Evolutionary conservation across 495 filamentous ascomycete genomes (phyloP), one percentile per base, ranked within the genome.

Genomic region (Daldinia vernicosa): DNA sequence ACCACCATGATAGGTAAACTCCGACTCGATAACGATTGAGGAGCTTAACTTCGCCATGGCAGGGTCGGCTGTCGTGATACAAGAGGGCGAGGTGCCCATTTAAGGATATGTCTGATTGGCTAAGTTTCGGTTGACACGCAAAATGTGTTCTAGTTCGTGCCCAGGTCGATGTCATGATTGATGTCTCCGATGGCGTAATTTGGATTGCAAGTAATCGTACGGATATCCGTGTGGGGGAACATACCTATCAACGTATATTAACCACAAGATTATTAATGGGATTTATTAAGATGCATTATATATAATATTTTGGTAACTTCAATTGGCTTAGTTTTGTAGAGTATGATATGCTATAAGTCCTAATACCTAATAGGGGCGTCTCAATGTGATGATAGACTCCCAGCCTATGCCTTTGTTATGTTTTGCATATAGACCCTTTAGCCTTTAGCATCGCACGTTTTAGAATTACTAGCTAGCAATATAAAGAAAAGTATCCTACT

Each of bases 111-210:
- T 56, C 6, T 73, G 60, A 73, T 73, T 73, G 70, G 70, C 17
- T 8, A n/a, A 17, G 32, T 35, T 4, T 35, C 22, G 57, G 24
- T 33, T 57, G 30, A 50, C 3, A 22, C 26, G 40, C 51, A 28
- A 24, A 47, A 47, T 47, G 43, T 24, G 43, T 54, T 40, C 30
- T 40, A 60, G 37, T 60, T 28, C 50, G 52, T 47, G 45, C 27
- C 33, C 19, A 43, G 51, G 43, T 35, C 65, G 51, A 78, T 77
- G 4, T 79, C 83, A 67, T 89, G 87, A 37, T 79, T 75, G 12
- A 83, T 75, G 70, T 89, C 88, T 22, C 85, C 87, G 63, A 93
- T 88, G 19, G 87, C 76, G 75, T 88, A 95, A 61, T 93, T 92
- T 12, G 84, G 80, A 12, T 77, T 70, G 30, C 91, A 55, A 28